Conservation (phyloP, 1,284 basidiomycete genomes). For the Boletus semigastroideus region DNA sequence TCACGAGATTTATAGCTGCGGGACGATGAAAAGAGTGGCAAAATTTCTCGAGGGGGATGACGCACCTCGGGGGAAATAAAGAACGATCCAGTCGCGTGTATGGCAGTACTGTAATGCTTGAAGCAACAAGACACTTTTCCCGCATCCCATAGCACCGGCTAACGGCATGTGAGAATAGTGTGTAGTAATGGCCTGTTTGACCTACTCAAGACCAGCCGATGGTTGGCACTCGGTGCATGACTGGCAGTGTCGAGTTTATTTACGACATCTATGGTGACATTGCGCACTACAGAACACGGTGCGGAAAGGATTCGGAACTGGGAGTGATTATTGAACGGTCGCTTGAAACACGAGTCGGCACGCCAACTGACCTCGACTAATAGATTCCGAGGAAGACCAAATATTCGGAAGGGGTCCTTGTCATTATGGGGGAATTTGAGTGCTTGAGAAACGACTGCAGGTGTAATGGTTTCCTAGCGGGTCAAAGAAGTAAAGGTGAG, state of each 20-base stretch:
- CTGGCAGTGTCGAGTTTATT: constrained; percentile 50
- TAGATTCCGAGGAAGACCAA: constrained; percentile 65
- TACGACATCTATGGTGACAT: constrained; percentile 54
- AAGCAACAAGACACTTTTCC: constrained; percentile 82
- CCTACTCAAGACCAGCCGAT: constrained; percentile 63
- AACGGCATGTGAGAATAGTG: constrained; percentile 6
- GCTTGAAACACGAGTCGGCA: not conserved
- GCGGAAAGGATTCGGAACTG: constrained; percentile 67
- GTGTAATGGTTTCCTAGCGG: constrained; percentile 31
- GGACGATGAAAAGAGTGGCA: not conserved
- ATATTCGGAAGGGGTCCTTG: constrained; percentile 54
- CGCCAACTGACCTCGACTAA: constrained; percentile 58
- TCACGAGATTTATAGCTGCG: constrained; percentile 68
- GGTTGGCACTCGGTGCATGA: constrained; percentile 42
- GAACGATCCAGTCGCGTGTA: constrained; percentile 76
- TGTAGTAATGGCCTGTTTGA: constrained; percentile 5
- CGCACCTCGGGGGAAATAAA: constrained; percentile 86
- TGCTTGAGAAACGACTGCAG: constrained; percentile 29
- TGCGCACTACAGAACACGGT: constrained; percentile 66
- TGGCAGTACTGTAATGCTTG: constrained; percentile 79
- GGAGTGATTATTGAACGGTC: not conserved
- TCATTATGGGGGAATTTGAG: constrained; percentile 37
- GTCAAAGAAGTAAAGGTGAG: not conserved
- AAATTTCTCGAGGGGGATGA: not conserved
- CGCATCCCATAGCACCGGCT: constrained; percentile 80